Evolutionary conservation across 208 protist species (phyloP), one percentile per base, ranked within the genome.

Genomic region (Tritrichomonas musculus): DNA sequence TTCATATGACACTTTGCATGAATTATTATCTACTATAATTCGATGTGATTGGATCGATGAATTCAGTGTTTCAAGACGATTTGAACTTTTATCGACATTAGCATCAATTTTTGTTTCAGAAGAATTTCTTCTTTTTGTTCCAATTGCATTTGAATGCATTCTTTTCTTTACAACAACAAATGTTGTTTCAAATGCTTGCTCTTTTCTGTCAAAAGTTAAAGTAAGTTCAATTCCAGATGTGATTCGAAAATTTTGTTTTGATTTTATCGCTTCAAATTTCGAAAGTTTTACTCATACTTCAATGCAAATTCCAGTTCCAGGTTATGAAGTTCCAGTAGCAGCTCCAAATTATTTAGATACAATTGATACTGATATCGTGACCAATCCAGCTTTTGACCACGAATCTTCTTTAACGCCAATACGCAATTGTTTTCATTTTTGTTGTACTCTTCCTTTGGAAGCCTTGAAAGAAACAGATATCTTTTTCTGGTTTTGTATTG

Each of bases 131-230:
- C 33, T 36, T 1, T 88, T 88, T 30, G 44, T 88, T 22, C 77
- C 77, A 60, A 88, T 88, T 57, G 77, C 77, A 33, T 88, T 53
- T 30, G 77, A 88, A 50, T 88, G 77, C 30, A 33, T 88, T 20
- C 47, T 55, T 44, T 88, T 57, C 30, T 88, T 60, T 60, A 17
- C 11, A n/a, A 33, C 64, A 33, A 33, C 27, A n/a, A 69, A 69
- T n/a, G 64, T 88, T 39, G 9, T 88, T 22, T 57, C 77, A 1
- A 53, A 88, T 57, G 47, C 30, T 39, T 88, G 47, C 30, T 14
- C 25, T 1, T 88, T 88, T 50, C 30, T 88, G 14, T 55, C 41
- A 4, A 44, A 88, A 8, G 44, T 88, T 39, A 13, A 44, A 57
- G 44, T 88, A 13, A 36, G 57, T 41, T 47, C 20, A 8, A 57